Base-by-base conservation (phyloP, 2,329 filamentous ascomycete genomes). In the Botrytis porri region DNA sequence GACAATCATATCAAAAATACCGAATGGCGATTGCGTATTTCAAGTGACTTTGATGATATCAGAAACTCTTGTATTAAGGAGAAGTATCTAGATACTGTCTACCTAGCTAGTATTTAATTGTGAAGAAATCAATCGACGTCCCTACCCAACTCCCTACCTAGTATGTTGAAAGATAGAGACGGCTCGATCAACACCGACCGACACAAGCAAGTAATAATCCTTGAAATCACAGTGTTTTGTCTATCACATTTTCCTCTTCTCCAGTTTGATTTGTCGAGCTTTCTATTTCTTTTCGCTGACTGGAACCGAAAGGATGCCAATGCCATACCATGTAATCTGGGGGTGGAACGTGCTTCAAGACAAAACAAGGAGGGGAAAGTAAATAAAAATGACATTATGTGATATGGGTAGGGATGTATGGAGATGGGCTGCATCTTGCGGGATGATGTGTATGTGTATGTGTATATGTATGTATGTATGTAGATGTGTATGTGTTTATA, bases 321-420 rank as follows among this genome's bases (percentile, higher is more conserved):
- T 54, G 14, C 14, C n/a, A 54, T 29, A 1, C 14, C 22, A 9
- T 12, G 43, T 39, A 67, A 61, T 70, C 54, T 45, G 41, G 41
- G 67, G 67, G 51, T 43, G 54, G 67, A 45, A 70, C 67, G 67
- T 70, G 67, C 67, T 43, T 43, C 8, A 29, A 70, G 54, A 61
- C 54, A 61, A 69, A 69, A 70, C 67, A 70, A 45, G 37, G 67
- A 70, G 67, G 67, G 54, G 67, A 61, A 61, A 41, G 60, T 62
- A 62, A 62, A 41, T 41, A 54, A 25, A n/a, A n/a, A n/a, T n/a
- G n/a, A n/a, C n/a, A 51, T 67, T 43, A 62, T 73, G 51, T 61
- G 70, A 67, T 61, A 25, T 69, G 25, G 10, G 25, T n/a, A 54
- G 25, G 48, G 25, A n/a, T 54, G 25, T n/a, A 6, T n/a, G 6